These are phyloP conservation scores for Neolentinus lepideus DNA, from an alignment of 1,284 basidiomycete species.

Conservation along the genomic window DNA sequence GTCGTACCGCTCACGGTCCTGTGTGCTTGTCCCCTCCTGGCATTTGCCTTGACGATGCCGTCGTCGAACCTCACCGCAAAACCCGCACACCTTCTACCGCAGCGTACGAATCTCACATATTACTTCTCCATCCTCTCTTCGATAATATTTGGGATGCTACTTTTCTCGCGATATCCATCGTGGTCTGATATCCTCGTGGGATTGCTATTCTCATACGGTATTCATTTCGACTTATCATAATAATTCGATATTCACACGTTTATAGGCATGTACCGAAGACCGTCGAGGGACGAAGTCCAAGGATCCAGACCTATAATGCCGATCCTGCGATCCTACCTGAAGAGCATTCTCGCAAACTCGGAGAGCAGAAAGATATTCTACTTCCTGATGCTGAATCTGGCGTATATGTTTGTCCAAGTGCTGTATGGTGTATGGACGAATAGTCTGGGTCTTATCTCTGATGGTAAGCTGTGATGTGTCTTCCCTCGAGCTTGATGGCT, in stretches of 20 bases:
- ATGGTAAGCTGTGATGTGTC: conserved; percentile 54
- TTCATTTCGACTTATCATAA: conserved; percentile 14
- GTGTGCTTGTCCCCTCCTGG: conserved; percentile 39
- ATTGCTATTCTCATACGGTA: conserved; percentile 52
- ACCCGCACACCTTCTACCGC: neutral
- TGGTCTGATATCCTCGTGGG: conserved; percentile 49
- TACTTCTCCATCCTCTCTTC: neutral
- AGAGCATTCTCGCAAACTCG: conserved; percentile 83
- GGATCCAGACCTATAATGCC: conserved; percentile 49
- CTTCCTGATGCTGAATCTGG: conserved; percentile 91
- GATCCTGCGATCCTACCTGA: conserved; percentile 69
- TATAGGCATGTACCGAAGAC: conserved; percentile 50
- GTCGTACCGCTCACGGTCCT: conserved; percentile 49
- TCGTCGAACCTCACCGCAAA: neutral
- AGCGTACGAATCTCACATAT: conserved; percentile 3
- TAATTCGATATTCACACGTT: conserved; percentile 1
- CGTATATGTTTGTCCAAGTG: conserved; percentile 96
- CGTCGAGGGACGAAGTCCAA: conserved; percentile 33
- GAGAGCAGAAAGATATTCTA: conserved; percentile 96
- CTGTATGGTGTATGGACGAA: conserved; percentile 97
- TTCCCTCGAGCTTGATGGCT: neutral
- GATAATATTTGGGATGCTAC: conserved; percentile 36
- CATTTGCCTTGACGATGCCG: conserved; percentile 14
- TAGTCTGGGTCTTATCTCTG: conserved; percentile 92
- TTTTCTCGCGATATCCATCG: conserved; percentile 45